A percentile compares a stretch with the other conserved stretches of the same genome.
phyloP scores from a whole-genome alignment of 768 basidiomycete genomes.

The Russula olivacea region DNA sequence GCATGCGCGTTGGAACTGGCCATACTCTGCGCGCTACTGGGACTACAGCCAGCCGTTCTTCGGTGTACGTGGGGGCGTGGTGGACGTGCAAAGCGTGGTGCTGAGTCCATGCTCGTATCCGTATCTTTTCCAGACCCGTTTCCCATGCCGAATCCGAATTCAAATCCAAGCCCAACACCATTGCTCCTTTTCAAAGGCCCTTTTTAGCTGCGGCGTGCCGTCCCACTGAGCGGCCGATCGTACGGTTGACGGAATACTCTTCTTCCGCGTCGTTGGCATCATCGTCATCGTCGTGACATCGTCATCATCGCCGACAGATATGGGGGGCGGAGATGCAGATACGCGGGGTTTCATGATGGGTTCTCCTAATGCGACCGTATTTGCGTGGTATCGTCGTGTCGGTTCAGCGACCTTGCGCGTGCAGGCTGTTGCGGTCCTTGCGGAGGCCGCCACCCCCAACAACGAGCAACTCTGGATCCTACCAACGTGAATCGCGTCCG shows the following conservation, averaged over 20 bases:
- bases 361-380: slow-evolving; percentile 74
- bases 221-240: slow-evolving; percentile 58
- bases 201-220: slow-evolving; percentile 19
- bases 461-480: no score
- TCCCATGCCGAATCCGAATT: slow-evolving; percentile 9
- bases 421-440: slow-evolving; percentile 46
- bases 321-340: slow-evolving; percentile 26
- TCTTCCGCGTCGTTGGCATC: slow-evolving; percentile 25
- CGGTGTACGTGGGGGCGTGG: slow-evolving; percentile 4
- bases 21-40: not conserved
- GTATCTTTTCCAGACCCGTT: slow-evolving; percentile 15
- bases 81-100: not conserved
- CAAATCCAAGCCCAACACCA: slow-evolving; percentile 25
- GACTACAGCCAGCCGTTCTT: not conserved
- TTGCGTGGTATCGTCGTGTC: no score
- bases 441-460: no score
- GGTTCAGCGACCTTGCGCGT: slow-evolving; percentile 47
- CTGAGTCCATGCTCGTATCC: slow-evolving; percentile 14
- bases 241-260: slow-evolving; percentile 38
- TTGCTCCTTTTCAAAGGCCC: slow-evolving; percentile 19
- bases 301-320: slow-evolving; percentile 15
- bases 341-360: slow-evolving; percentile 25
- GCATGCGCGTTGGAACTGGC: not conserved
- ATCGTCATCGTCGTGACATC: no score
- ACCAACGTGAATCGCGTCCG: not conserved